phyloP scores from a whole-genome alignment of 2,329 filamentous ascomycete genomes.

The Colletotrichum gloeosporioides region DNA sequence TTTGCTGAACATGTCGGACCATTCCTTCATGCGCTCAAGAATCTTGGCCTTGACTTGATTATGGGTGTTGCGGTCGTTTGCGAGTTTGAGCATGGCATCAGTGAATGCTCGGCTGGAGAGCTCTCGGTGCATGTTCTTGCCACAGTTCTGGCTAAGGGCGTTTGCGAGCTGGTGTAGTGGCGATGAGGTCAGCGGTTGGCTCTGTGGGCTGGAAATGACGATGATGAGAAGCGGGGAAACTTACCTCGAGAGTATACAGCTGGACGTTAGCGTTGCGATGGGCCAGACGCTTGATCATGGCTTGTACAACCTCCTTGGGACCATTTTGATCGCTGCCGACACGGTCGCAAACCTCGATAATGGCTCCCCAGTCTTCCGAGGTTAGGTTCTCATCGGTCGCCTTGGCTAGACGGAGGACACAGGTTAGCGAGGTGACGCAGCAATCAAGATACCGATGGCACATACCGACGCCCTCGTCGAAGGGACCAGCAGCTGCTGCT shows the following conservation, averaged over 20 bases:
- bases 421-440: background rate
- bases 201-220: background rate
- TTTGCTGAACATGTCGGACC: conserved; percentile 91
- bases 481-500: conserved; percentile 61
- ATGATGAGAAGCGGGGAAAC: conserved; percentile 22
- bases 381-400: conserved; percentile 98
- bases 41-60: conserved; percentile 97
- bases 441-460: conserved; percentile 18
- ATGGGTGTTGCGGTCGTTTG: conserved; percentile 94
- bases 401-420: conserved; percentile 51
- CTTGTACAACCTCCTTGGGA: conserved; percentile 84
- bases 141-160: conserved; percentile 91
- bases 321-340: conserved; percentile 60
- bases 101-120: conserved; percentile 92
- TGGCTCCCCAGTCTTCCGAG: conserved; percentile 73
- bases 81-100: conserved; percentile 87
- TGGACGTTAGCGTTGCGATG: conserved; percentile 97
- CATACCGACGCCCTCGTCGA: conserved; percentile 66
- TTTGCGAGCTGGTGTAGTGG: conserved; percentile 72
- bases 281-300: conserved; percentile 89
- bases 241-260: conserved; percentile 87
- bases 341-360: conserved; percentile 69
- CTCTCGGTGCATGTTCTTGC: conserved; percentile 84
- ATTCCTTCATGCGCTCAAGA: conserved; percentile 93
- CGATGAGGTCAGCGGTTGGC: conserved; percentile 8